Evolutionary conservation across 2,329 filamentous ascomycete species (phyloP), one percentile per base, ranked within the genome.

Genomic region (Mycogone perniciosa): DNA sequence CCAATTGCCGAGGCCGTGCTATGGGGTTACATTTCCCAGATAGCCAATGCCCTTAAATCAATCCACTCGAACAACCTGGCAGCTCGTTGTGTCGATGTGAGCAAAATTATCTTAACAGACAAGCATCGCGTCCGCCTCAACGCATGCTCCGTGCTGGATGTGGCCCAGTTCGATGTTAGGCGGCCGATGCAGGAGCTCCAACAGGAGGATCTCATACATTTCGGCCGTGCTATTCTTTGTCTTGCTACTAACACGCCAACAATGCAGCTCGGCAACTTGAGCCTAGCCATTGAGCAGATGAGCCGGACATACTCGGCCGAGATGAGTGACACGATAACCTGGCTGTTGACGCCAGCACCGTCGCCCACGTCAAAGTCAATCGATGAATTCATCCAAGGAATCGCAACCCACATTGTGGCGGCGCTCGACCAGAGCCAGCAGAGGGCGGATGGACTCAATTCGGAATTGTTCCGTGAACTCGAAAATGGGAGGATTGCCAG

Each of bases 11-110:
- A 97, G 67, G 81, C 84, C 50, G 76, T 89, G 1, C 70, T 99
- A 2, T 99, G 93, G 93, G 82, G 84, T 41, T 99, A 97, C 65
- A 82, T 96, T 54, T 86, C 91, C 5, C 93, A 99, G 67, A 85
- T 99, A 54, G 85, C 89, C 37, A 93, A 87, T 57, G 93, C 89
- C 1, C 73, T 99, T 34, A 92, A 89, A 64, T 80, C 87, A 0
- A 92, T 99, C 37, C 93, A 99, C 64, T 77, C 79, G 9, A 81
- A 79, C 50, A 87, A 88, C 20, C 76, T 97, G 38, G 92, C 93
- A 26, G 92, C 91, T 35, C 81, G 91, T 44, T 86, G 92, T 47
- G 82, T 99, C 42, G 89, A 93, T 53, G 78, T 88, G 9, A 92
- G 82, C 69, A 97, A 97, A 67, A 85, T 99, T 51, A 78, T 99